phyloP scores from a whole-genome alignment of 2,329 filamentous ascomycete species.

The Xylogone sp. region DNA sequence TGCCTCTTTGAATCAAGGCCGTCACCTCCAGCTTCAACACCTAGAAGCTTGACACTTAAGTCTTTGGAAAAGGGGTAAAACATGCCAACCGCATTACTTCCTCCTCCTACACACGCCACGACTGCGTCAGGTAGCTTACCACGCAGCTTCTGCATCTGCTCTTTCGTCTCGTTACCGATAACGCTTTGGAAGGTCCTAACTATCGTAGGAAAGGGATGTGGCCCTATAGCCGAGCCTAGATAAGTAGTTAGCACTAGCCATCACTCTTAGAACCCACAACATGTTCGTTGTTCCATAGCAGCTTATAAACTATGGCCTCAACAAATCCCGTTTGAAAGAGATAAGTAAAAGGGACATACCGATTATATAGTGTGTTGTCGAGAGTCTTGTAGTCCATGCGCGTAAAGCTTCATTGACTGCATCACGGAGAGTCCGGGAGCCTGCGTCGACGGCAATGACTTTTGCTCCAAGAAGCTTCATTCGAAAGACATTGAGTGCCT shows the following conservation, averaged over 20 bases:
- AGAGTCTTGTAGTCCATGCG: conserved; percentile 87
- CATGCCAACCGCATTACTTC: conserved; percentile 94
- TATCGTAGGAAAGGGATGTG: conserved; percentile 96
- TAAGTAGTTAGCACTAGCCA: too few relatives aligned
- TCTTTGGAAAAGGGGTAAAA: conserved; percentile 95
- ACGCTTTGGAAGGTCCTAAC: conserved; percentile 97
- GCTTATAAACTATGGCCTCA: too few relatives aligned
- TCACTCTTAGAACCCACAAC: too few relatives aligned
- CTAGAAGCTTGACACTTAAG: conserved; percentile 77
- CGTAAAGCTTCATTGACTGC: conserved; percentile 95
- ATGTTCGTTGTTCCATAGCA: too few relatives aligned
- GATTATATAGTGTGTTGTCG: conserved; percentile 97
- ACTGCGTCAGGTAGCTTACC: conserved; percentile 94
- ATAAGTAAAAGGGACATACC: too few relatives aligned
- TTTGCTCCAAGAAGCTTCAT: conserved; percentile 94
- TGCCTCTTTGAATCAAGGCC: conserved; percentile 83
- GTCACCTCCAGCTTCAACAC: conserved; percentile 93
- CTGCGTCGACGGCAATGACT: conserved; percentile 89
- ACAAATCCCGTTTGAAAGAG: too few relatives aligned
- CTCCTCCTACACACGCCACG: conserved; percentile 93
- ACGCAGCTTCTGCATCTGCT: conserved; percentile 79
- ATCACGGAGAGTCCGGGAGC: conserved; percentile 76
- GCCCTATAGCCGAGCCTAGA: conserved; percentile 94
- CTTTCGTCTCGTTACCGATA: conserved; percentile 91
- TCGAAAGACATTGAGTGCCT: conserved; percentile 96